Evolutionary conservation across 106 monocot species (phyloP), one percentile per base, ranked within the genome.

Genomic region (Xerophyta viscosa): DNA sequence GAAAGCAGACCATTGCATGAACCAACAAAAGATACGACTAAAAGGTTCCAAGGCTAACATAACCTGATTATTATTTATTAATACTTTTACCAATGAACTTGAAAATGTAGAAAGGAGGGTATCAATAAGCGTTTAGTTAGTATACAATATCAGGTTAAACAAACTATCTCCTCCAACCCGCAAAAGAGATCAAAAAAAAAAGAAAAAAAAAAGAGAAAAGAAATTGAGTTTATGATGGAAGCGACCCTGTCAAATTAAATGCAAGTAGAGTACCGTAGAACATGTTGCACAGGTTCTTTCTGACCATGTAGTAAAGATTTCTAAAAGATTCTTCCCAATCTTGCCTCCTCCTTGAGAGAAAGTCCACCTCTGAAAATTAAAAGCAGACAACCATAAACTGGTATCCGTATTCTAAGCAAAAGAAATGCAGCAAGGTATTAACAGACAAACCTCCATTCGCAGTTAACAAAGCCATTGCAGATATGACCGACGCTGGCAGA

Each of bases 301-400:
- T 71, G 29, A 88, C 59, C 88, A 88, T 70, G 46, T 72, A 81
- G 48, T 94, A 94, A 48, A 94, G 71, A 64, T 64, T 78, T 43
- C 52, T 29, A 72, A 94, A 85, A 31, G 94, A 88, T 66, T 94
- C 78, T 60, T 88, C 94, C 93, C 94, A 94, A 26, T 82, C 81
- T 19, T 72, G 75, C 29, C 78, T 71, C 23, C 94, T 75, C 73
- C 59, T 78, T 5, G 41, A 29, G 22, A 94, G 60, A 43, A 88
- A 88, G 17, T 78, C 68, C 6, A 43, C 43, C 54, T 85, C 94
- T 94, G 56, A 70, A 77, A 10, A 33, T 13, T 31, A 50, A 29
- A 7, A 2, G n/a, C 19, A 48, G 5, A 36, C 19, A 48, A 19
- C 2, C 21, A 48, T 48, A 3, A n/a, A n/a, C n/a, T n/a, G n/a